Percentiles rank a stretch among this genome's conserved stretches.
Conservation (phyloP, 2,329 filamentous ascomycete species). For the Arthrobotrys iridis region DNA sequence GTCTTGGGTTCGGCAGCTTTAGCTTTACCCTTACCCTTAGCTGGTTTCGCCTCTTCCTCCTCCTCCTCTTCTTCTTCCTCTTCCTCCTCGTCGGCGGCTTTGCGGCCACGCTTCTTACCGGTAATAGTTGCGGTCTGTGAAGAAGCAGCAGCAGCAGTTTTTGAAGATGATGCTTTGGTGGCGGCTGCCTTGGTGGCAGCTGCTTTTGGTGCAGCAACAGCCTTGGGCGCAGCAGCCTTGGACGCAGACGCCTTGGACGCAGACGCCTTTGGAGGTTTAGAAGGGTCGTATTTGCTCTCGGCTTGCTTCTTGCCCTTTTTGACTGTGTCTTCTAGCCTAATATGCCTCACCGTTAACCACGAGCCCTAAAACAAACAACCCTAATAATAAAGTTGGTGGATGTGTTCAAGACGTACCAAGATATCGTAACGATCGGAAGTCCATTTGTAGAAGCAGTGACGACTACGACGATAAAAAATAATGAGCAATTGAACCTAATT, state of each 20-base stretch:
- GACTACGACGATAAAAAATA: constrained; percentile 1
- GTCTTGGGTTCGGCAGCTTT: constrained; percentile 21
- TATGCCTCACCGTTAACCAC: no score
- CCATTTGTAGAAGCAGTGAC: constrained; percentile 20
- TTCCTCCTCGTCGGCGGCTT: constrained; percentile 50
- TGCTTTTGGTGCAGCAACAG: constrained; percentile 27
- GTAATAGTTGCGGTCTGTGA: constrained; percentile 51
- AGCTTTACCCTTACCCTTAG: constrained; percentile 42
- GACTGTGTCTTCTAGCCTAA: constrained; percentile 43
- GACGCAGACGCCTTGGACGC: constrained; percentile 1
- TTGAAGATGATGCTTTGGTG: constrained; percentile 34
- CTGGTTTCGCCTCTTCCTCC: constrained; percentile 49
- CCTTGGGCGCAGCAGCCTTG: background rate
- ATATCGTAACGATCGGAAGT: constrained; percentile 27
- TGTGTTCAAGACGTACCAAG: background rate
- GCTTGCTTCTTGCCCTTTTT: constrained; percentile 50
- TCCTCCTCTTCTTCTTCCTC: constrained; percentile 48
- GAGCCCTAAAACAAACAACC: no score
- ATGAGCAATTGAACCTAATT: constrained; percentile 2
- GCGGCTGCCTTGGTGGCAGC: constrained; percentile 60
- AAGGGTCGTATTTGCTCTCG: constrained; percentile 41
- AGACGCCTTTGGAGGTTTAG: constrained; percentile 22
- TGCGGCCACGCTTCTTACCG: constrained; percentile 54
- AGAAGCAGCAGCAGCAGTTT: constrained; percentile 57
- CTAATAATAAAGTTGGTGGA: background rate